Evolutionary conservation across 2,329 filamentous ascomycete genomes (phyloP).

Genomic region (Cladosporium cucumerinum): DNA sequence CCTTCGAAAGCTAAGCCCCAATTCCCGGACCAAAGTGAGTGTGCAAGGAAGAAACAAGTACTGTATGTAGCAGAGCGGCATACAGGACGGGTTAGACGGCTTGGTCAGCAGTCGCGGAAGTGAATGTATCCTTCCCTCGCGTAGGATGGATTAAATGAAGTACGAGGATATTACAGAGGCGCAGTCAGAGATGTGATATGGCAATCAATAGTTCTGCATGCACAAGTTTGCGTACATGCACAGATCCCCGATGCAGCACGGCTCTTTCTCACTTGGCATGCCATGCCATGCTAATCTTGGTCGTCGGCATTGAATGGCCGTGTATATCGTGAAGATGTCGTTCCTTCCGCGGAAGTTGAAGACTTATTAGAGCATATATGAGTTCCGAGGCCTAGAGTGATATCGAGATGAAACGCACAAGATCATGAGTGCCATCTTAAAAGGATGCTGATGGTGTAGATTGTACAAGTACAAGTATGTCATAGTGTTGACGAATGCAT

Average conservation of each 20-base stretch:
- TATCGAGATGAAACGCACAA: neutral
- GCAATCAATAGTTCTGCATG: neutral
- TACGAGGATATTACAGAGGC: neutral
- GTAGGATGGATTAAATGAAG: neutral
- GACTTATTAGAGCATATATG: neutral
- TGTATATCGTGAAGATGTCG: neutral
- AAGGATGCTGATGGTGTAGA: neutral
- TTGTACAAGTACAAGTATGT: neutral
- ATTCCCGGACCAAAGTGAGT: neutral
- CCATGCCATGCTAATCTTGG: neutral
- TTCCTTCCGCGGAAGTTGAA: neutral
- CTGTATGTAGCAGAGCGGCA: neutral
- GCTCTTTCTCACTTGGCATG: neutral
- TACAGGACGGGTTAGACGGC: neutral
- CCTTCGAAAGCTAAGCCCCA: constrained; percentile 7
- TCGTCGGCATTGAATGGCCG: neutral
- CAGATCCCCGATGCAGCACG: neutral
- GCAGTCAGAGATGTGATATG: neutral
- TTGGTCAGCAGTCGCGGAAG: neutral
- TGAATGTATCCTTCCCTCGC: neutral
- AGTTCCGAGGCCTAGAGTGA: neutral
- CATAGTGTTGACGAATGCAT: neutral
- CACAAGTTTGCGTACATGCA: neutral
- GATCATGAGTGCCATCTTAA: neutral
- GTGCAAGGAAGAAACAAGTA: neutral